Percentiles rank a stretch among this genome's conserved stretches.
phyloP scores from a whole-genome alignment of 106 monocot genomes.

The Chionographis japonica region DNA sequence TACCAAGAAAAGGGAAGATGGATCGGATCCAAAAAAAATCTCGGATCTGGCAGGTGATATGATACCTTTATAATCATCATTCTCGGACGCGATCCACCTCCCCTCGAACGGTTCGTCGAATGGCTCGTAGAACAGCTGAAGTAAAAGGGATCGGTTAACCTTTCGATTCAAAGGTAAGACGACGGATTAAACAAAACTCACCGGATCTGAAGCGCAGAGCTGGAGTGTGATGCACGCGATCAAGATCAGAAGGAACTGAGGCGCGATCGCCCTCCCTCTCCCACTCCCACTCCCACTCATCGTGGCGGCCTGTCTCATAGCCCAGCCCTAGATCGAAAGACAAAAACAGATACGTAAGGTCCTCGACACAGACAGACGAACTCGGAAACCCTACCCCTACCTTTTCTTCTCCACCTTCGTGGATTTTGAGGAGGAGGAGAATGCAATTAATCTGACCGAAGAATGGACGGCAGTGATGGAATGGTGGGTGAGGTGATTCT shows the following conservation, averaged over 20 bases:
- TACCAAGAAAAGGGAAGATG: no score
- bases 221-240: conserved; percentile 11
- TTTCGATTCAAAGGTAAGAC: not conserved
- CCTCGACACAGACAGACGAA: no score
- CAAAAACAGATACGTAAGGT: no score
- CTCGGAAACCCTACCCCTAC: no score
- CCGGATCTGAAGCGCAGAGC: conserved; percentile 25
- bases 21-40: no score
- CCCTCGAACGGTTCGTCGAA: conserved; percentile 82
- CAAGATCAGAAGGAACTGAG: conserved; percentile 8
- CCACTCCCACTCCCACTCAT: not conserved
- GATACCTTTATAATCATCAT: conserved; percentile 79
- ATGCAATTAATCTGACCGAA: no score
- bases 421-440: no score
- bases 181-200: not conserved
- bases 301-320: not conserved
- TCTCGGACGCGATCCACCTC: conserved; percentile 73
- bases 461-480: no score
- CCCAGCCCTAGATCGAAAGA: not conserved
- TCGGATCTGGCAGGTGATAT: conserved; percentile 13
- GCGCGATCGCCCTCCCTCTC: not conserved
- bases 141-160: not conserved
- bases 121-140: conserved; percentile 76
- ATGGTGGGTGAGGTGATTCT: no score
- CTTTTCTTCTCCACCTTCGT: no score